Evolutionary conservation across 306 rosid species (phyloP), one percentile per base, ranked within the genome.

Genomic region (Vachellia collinsii): DNA sequence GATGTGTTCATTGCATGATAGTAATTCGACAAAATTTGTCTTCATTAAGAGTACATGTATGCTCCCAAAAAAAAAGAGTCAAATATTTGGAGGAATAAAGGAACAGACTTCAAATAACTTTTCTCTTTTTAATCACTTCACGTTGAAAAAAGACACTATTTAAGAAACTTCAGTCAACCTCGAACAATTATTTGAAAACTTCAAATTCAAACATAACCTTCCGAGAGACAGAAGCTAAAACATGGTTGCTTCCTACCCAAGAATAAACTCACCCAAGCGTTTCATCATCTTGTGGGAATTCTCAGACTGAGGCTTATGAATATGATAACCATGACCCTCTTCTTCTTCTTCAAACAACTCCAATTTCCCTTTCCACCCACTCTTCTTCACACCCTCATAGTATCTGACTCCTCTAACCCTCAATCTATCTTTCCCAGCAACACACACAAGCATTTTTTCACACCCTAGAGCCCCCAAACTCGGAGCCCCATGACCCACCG

Each of bases 391-490:
- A 0, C n/a, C 8, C 54, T 88, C 76, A 2, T 80, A 70, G 53
- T 81, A 88, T 42, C 64, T 38, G 62, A 83, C 63, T n/a, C 86
- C 81, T 63, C 89, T 39, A 34, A 70, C 86, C 72, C 72, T 86
- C 58, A 88, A 64, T 8, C 25, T 73, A 79, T 88, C 93, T 9
- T 76, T 79, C 0, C 74, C 89, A 3, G 86, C 69, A 5, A 90
- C 74, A 48, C 19, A 48, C 19, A 88, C 70, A 0, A 88, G 80
- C 23, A 88, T 2, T 80, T 44, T 83, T 5, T 80, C 77, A 43
- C 90, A 88, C 23, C 81, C 85, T 3, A 88, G 90, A 0, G 70
- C 73, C 9, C 85, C 91, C 84, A 90, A 77, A 47, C 85, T 82
- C 0, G 90, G 90, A n/a, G 91, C 88, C 5, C 59, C 86, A 0